phyloP scores from a whole-genome alignment of 352 stramenopile species.

The Phytophthora europaea region DNA sequence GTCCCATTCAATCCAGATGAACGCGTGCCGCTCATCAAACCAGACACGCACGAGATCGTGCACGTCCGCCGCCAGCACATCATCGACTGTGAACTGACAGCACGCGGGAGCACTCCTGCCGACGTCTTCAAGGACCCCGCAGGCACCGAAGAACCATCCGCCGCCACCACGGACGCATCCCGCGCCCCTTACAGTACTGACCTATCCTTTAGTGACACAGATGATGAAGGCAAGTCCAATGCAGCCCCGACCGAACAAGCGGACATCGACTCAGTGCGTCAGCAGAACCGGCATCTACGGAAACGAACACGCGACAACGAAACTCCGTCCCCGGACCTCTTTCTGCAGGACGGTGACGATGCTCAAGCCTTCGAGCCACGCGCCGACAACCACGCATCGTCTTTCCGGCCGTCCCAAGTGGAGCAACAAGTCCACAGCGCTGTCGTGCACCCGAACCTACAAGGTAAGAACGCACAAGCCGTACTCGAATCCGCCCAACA shows the following conservation, averaged over 20 bases:
- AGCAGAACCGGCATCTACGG: conserved; percentile 1
- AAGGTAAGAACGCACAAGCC: conserved; percentile 26
- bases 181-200: too few species aligned
- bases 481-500: conserved; percentile 22
- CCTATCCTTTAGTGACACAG: conserved; percentile 21
- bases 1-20: background rate
- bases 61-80: conserved; percentile 4
- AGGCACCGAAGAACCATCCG: too few species aligned
- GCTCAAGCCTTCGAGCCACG: background rate
- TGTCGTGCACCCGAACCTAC: background rate
- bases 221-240: conserved; percentile 4
- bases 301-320: background rate
- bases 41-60: conserved; percentile 9
- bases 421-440: conserved; percentile 5
- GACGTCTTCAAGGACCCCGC: conserved; percentile 9
- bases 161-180: too few species aligned
- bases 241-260: background rate
- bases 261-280: background rate
- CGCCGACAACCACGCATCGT: background rate
- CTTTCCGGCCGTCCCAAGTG: conserved; percentile 9
- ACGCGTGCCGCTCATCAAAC: background rate
- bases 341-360: background rate
- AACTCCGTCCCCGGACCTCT: background rate
- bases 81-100: conserved; percentile 3
- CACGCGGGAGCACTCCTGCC: background rate